These are phyloP conservation scores for Ailanthus altissimus DNA, from an alignment of 345 rosid species.

Conservation along the genomic window DNA sequence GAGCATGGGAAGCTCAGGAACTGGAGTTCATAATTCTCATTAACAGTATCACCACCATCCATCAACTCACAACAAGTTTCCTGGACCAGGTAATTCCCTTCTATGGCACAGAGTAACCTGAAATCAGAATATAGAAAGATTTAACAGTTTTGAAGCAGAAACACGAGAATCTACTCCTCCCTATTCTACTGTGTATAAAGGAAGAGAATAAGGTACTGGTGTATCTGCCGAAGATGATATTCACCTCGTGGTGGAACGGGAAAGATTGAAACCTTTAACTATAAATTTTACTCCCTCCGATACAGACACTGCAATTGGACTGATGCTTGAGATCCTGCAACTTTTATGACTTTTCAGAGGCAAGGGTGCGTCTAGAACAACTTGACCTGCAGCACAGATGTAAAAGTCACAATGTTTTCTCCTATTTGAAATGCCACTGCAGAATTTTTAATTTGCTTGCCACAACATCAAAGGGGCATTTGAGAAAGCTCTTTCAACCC, in stretches of 20 bases:
- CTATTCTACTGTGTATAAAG: neutral
- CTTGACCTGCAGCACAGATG: conserved; percentile 55
- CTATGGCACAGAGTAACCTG: conserved; percentile 64
- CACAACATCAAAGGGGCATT: neutral
- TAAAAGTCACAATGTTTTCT: conserved; percentile 3
- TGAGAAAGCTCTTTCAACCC: conserved; percentile 1
- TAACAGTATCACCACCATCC: conserved; percentile 33
- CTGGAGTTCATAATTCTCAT: conserved; percentile 41
- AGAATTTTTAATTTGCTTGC: conserved; percentile 6
- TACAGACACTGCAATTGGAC: conserved; percentile 59
- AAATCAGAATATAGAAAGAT: conserved; percentile 15
- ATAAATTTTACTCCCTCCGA: conserved; percentile 46
- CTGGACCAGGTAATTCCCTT: conserved; percentile 61
- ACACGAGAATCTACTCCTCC: neutral
- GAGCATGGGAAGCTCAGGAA: conserved; percentile 46
- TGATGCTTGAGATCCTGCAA: conserved; percentile 56
- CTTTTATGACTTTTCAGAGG: conserved; percentile 43
- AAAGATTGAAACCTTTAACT: conserved; percentile 62
- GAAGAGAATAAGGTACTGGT: neutral
- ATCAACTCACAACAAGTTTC: conserved; percentile 37
- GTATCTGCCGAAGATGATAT: conserved; percentile 10
- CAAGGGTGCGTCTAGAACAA: conserved; percentile 50
- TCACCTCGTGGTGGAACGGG: conserved; percentile 49
- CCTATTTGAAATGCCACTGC: conserved; percentile 14
- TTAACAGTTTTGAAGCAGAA: conserved; percentile 4